Percentiles rank a stretch among this genome's conserved stretches.
These are phyloP conservation scores for Eucalyptus regnans DNA, from an alignment of 345 rosid species.

Conservation along the genomic window DNA sequence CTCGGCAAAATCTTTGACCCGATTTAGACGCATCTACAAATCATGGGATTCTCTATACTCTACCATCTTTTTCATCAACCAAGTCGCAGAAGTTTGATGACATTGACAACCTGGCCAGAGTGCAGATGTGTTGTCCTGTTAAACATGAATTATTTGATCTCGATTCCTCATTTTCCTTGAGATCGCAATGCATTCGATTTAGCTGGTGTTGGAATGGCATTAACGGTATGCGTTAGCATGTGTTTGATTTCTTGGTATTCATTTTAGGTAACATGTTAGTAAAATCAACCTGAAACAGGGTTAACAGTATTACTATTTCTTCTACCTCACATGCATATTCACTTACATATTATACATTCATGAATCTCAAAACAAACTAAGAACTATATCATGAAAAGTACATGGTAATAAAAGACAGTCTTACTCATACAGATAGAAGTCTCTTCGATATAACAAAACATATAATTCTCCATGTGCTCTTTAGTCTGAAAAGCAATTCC, in stretches of 20 bases:
- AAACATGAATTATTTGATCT: neutral
- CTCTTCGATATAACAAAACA: neutral
- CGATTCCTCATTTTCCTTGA: neutral
- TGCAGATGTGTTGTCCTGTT: neutral
- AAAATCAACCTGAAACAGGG: neutral
- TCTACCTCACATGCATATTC: neutral
- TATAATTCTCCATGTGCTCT: neutral
- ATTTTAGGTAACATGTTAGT: neutral
- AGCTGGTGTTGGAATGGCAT: neutral
- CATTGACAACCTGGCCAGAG: neutral
- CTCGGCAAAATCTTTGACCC: neutral
- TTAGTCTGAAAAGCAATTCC: neutral
- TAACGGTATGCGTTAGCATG: too few species aligned
- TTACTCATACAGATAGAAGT: neutral
- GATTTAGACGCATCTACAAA: neutral
- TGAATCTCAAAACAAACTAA: neutral
- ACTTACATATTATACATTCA: neutral
- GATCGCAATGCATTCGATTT: neutral
- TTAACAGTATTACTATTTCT: neutral
- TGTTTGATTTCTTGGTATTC: neutral
- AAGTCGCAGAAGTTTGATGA: neutral
- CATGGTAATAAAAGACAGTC: neutral
- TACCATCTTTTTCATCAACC: neutral
- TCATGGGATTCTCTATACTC: neutral
- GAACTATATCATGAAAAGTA: neutral